These are phyloP conservation scores for Lactarius evosmus DNA, from an alignment of 768 basidiomycete species.

Conservation along the genomic window DNA sequence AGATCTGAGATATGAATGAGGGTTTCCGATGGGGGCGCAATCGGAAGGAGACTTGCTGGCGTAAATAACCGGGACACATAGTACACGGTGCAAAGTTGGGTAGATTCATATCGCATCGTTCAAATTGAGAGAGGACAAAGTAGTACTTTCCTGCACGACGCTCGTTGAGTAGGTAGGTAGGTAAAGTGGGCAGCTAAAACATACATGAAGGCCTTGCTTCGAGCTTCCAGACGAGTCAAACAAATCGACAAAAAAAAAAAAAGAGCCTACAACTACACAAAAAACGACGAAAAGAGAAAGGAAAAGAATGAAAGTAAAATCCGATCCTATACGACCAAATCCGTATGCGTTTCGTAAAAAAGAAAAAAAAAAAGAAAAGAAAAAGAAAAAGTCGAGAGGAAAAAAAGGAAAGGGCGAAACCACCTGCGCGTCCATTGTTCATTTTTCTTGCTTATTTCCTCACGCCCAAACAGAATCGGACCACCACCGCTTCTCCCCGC, in stretches of 20 bases:
- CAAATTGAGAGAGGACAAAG: neutral
- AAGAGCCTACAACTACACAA: neutral
- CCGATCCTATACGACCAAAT: neutral
- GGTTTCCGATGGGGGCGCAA: no score
- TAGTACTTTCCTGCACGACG: no score
- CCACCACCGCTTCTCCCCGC: constrained; percentile 75
- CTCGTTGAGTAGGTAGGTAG: neutral
- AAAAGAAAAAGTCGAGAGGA: neutral
- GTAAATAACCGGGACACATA: no score
- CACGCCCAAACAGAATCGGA: constrained; percentile 46
- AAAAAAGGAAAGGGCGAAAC: neutral
- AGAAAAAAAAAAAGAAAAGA: neutral
- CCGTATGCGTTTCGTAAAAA: neutral
- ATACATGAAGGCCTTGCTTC: neutral
- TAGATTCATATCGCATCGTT: neutral
- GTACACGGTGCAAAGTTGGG: no score
- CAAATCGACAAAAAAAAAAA: neutral
- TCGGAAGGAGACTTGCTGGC: no score
- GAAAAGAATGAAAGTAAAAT: neutral
- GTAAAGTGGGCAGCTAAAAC: neutral
- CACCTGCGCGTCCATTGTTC: neutral
- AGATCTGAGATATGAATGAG: no score
- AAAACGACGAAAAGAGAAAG: neutral
- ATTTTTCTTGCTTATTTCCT: neutral
- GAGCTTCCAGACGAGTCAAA: neutral